A percentile compares a stretch with the other conserved stretches of the same genome.
Evolutionary conservation across 768 basidiomycete species (phyloP).

Genomic region (Russula sp.): DNA sequence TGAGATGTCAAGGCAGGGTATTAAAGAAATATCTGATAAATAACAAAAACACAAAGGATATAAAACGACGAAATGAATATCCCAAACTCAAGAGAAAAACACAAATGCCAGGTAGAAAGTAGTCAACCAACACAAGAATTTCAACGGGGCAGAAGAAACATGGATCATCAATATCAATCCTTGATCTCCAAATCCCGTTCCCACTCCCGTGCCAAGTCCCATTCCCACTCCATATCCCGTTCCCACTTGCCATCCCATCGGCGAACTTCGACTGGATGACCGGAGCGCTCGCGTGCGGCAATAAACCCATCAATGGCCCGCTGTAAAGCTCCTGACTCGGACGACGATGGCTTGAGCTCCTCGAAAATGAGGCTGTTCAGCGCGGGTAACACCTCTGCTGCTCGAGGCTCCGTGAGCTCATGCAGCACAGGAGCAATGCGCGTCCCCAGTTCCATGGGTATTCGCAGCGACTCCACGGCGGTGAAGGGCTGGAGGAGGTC

Average conservation of each 20-base stretch:
- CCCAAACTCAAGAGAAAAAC: no score
- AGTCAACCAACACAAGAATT: no score
- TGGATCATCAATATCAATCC: not conserved
- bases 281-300: not conserved
- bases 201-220: not conserved
- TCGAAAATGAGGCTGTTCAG: slow-evolving; percentile 3
- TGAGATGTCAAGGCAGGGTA: no score
- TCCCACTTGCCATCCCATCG: not conserved
- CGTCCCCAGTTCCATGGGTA: not conserved
- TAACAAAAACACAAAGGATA: no score
- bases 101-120: no score
- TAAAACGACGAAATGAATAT: no score
- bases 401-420: not conserved
- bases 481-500: not conserved
- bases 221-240: not conserved
- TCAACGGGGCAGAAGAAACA: no score
- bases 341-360: not conserved
- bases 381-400: slow-evolving; percentile 10
- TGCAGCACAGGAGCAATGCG: not conserved
- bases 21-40: no score
- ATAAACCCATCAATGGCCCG: not conserved
- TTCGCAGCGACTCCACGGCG: slow-evolving; percentile 1
- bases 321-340: not conserved
- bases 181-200: not conserved
- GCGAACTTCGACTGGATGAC: not conserved